phyloP scores from a whole-genome alignment of 148 eudicot genomes.

The Mesembryanthemum crystallinum region DNA sequence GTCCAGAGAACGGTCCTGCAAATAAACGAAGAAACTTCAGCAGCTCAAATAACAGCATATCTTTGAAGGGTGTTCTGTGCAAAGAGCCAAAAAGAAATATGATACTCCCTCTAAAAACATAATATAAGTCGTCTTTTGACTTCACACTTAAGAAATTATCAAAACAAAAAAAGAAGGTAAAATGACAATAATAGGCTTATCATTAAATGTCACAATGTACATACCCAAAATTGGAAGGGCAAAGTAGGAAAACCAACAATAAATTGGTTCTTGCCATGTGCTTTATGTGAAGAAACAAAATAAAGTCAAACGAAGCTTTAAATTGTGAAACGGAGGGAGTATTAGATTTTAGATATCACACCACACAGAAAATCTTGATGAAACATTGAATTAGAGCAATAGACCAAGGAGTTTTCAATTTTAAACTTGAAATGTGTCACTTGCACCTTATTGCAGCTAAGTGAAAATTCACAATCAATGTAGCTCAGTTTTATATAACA shows the following conservation, averaged over 20 bases:
- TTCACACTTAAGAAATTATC: no score
- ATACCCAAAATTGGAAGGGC: no score
- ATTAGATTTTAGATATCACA: not conserved
- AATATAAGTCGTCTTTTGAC: no score
- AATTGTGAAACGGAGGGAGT: no score
- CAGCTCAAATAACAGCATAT: constrained; percentile 12
- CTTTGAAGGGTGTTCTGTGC: not conserved
- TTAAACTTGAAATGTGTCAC: not conserved
- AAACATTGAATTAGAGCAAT: not conserved
- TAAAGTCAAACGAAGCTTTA: no score
- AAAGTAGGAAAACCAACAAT: no score
- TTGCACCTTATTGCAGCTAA: not conserved
- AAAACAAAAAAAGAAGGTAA: no score
- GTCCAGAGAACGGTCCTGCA: constrained; percentile 94
- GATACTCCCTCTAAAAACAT: no score
- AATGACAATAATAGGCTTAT: no score
- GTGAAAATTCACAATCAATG: not conserved
- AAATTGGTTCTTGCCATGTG: no score
- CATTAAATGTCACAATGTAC: no score
- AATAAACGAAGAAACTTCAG: constrained; percentile 22
- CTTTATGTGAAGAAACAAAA: no score
- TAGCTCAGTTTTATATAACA: not conserved
- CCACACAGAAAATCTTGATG: not conserved
- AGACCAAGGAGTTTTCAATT: not conserved
- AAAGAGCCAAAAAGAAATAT: constrained; percentile 1